Evolutionary conservation across 345 rosid genomes (phyloP), one percentile per base, ranked within the genome.

Genomic region (Gynandropsis gynandra): DNA sequence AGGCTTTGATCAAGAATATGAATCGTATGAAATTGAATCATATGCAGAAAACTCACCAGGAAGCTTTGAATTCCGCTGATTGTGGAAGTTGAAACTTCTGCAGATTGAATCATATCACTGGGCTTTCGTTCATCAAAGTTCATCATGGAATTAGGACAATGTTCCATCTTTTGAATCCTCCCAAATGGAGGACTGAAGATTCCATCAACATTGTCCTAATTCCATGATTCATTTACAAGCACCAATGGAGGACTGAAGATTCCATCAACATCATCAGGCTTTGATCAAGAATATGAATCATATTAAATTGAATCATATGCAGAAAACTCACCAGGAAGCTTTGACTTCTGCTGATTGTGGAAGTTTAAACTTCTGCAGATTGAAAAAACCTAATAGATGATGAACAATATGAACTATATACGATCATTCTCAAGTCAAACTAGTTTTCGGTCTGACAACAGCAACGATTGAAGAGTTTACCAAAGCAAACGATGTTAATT

Each of bases 81-180:
- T 63, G 66, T 47, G 97, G 88, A 47, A 88, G 78, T 64, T 75
- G 74, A 70, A 88, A 88, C 76, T 80, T 82, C 86, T 88, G 58
- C 57, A 65, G n/a, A n/a, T n/a, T n/a, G n/a, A n/a, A n/a, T n/a
- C n/a, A n/a, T n/a, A n/a, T n/a, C n/a, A n/a, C n/a, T n/a, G n/a
- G n/a, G n/a, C n/a, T n/a, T n/a, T n/a, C n/a, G n/a, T n/a, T n/a
- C n/a, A n/a, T n/a, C n/a, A n/a, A n/a, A n/a, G n/a, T n/a, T n/a
- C n/a, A n/a, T n/a, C n/a, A n/a, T n/a, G n/a, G n/a, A n/a, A n/a
- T n/a, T n/a, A n/a, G n/a, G n/a, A n/a, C n/a, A n/a, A n/a, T n/a
- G n/a, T n/a, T n/a, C n/a, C n/a, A n/a, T n/a, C n/a, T n/a, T n/a
- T n/a, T n/a, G n/a, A n/a, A n/a, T n/a, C n/a, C n/a, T n/a, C n/a